Percentiles rank a stretch among this genome's conserved stretches.
Evolutionary conservation across 2,329 filamentous ascomycete genomes (phyloP).

Genomic region (Rutstroemia sp.): DNA sequence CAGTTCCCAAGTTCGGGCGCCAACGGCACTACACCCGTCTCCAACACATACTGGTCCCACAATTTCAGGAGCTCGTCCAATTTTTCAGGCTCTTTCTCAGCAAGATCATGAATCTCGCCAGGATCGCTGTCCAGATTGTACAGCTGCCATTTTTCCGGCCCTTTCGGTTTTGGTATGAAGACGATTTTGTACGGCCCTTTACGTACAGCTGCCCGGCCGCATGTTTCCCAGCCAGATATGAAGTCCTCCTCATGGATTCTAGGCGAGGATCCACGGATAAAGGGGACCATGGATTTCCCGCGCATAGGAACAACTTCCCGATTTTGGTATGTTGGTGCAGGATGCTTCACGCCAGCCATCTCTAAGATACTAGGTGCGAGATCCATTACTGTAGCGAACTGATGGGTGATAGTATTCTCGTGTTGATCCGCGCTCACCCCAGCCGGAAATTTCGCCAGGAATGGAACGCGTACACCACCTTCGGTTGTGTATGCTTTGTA

Average conservation of each 20-base stretch:
- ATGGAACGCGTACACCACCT: slow-evolving; percentile 33
- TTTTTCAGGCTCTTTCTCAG: slow-evolving; percentile 34
- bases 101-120: slow-evolving; percentile 42
- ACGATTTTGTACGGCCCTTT: slow-evolving; percentile 51
- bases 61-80: slow-evolving; percentile 42
- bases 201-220: slow-evolving; percentile 42
- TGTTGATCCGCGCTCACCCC: neutral
- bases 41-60: slow-evolving; percentile 51
- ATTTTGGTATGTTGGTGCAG: slow-evolving; percentile 25
- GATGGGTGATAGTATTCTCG: neutral
- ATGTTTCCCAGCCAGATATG: slow-evolving; percentile 50
- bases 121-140: slow-evolving; percentile 46
- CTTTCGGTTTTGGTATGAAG: slow-evolving; percentile 49
- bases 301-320: slow-evolving; percentile 28
- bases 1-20: slow-evolving; percentile 51
- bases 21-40: slow-evolving; percentile 53
- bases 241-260: slow-evolving; percentile 44
- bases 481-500: slow-evolving; percentile 30
- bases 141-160: slow-evolving; percentile 48
- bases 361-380: slow-evolving; percentile 32
- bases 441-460: slow-evolving; percentile 30
- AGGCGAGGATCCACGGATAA: slow-evolving; percentile 29
- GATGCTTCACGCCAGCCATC: slow-evolving; percentile 29
- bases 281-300: slow-evolving; percentile 36
- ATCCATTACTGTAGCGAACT: slow-evolving; percentile 34